Conservation (phyloP, 2,329 filamentous ascomycete species). For the Penicillium sp. region DNA sequence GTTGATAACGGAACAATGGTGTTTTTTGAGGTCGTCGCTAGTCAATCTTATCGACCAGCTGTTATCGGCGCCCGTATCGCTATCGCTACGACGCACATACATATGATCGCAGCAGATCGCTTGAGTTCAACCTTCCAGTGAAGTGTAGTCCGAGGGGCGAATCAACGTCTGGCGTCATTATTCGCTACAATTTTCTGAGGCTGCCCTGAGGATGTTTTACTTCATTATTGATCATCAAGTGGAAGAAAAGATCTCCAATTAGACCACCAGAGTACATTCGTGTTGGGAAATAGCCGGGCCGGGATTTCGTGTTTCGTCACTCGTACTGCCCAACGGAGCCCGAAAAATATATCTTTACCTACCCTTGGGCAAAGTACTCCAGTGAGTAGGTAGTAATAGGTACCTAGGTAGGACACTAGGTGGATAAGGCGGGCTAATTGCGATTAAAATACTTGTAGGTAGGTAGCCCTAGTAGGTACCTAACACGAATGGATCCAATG, state of each 20-base stretch:
- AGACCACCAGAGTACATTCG: too few relatives aligned
- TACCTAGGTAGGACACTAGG: too few relatives aligned
- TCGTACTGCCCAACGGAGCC: background rate
- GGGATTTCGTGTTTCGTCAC: background rate
- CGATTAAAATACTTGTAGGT: too few relatives aligned
- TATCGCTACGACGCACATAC: background rate
- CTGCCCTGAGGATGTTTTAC: background rate
- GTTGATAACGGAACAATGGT: slow-evolving; percentile 11
- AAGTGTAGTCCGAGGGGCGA: background rate
- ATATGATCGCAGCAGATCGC: background rate
- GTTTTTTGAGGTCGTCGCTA: slow-evolving; percentile 12
- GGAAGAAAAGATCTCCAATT: too few relatives aligned
- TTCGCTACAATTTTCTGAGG: background rate
- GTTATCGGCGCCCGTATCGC: slow-evolving; percentile 4
- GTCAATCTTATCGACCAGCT: slow-evolving; percentile 8
- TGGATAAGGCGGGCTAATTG: too few relatives aligned
- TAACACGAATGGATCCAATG: background rate
- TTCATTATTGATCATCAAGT: background rate
- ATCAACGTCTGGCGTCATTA: background rate
- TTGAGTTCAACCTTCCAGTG: background rate
- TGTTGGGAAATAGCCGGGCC: too few relatives aligned
- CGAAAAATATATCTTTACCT: background rate
- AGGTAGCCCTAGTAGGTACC: too few relatives aligned
- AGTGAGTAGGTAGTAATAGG: too few relatives aligned
- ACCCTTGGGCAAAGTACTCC: too few relatives aligned